Evolutionary conservation across 2,329 filamentous ascomycete genomes (phyloP), one percentile per base, ranked within the genome.

Genomic region (Cladosporium colombiae): DNA sequence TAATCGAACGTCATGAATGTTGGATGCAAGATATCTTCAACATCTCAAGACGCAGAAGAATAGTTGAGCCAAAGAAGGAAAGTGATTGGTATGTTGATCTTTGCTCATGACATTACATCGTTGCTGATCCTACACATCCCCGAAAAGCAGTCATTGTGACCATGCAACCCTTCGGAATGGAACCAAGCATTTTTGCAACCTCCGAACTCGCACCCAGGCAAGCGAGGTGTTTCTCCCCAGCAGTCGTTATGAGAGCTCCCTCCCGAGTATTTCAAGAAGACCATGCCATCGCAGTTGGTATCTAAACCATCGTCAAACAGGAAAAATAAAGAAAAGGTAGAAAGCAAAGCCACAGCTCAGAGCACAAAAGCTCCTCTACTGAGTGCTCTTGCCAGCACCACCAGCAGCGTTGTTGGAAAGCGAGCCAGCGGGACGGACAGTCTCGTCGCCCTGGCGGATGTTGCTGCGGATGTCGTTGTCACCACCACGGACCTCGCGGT

Each of bases 381-480:
- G 52, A 10, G 64, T 67, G 62, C 62, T 62, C 57, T 68, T 68
- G 31, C 66, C 66, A 16, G 52, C 67, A 55, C 64, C 67, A 57
- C 55, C 68, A 37, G 33, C 65, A 55, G 67, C 67, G 35, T 63
- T 44, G 37, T 66, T 66, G 25, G 40, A 25, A 16, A 66, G 35
- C 16, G 49, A 65, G 35, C 61, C 61, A 33, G 61, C 61, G n/a
- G 70, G 71, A 16, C 71, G 62, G 6, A 65, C 63, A 8, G 71
- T 74, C 66, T 76, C 71, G 29, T 71, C 73, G 49, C 71, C 73
- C 68, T 79, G 77, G 69, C 79, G 72, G 33, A 81, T 71, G 70
- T 81, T 81, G 21, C 70, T 74, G 65, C 76, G 68, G 14, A 81
- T 76, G 64, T 78, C 75, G 70, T 82, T 75, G 55, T 78, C 74